A percentile compares a stretch with the other conserved stretches of the same genome.
Evolutionary conservation across 1,139 yeast genomes (phyloP).

Genomic region (Zhuliangozyma parablackwelliae): DNA sequence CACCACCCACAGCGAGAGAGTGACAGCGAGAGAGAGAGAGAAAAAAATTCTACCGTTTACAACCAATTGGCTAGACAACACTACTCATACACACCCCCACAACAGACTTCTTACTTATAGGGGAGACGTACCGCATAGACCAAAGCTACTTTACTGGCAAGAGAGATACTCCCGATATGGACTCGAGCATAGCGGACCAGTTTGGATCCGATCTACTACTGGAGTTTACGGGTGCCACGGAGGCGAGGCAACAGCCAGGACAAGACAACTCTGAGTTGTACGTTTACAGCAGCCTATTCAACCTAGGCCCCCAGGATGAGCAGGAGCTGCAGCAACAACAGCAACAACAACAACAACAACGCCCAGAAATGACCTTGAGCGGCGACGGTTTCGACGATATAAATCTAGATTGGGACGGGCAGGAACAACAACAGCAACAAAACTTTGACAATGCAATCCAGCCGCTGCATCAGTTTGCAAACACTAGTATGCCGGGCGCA

Average conservation of each 20-base stretch:
- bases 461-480: no score
- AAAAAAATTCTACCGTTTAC: neutral
- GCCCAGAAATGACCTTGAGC: neutral
- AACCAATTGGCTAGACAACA: no score
- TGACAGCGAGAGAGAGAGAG: neutral
- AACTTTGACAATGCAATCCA: neutral
- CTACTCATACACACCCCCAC: no score
- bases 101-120: no score
- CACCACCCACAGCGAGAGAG: no score
- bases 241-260: no score
- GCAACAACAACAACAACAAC: slow-evolving; percentile 1
- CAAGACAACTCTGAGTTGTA: no score
- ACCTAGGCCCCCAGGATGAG: no score
- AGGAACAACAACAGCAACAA: slow-evolving; percentile 3
- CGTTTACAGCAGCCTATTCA: no score
- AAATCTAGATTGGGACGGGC: slow-evolving; percentile 8
- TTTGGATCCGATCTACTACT: slow-evolving; percentile 5
- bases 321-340: slow-evolving; percentile 1
- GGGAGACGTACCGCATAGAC: no score
- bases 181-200: slow-evolving; percentile 5
- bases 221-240: neutral
- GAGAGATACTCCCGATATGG: neutral
- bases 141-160: no score
- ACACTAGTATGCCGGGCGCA: slow-evolving; percentile 26
- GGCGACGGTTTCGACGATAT: slow-evolving; percentile 1